Percentiles rank a stretch among this genome's conserved stretches.
These are phyloP conservation scores for Calendula officinalis DNA, from an alignment of 129 eudicot species.

Conservation along the genomic window DNA sequence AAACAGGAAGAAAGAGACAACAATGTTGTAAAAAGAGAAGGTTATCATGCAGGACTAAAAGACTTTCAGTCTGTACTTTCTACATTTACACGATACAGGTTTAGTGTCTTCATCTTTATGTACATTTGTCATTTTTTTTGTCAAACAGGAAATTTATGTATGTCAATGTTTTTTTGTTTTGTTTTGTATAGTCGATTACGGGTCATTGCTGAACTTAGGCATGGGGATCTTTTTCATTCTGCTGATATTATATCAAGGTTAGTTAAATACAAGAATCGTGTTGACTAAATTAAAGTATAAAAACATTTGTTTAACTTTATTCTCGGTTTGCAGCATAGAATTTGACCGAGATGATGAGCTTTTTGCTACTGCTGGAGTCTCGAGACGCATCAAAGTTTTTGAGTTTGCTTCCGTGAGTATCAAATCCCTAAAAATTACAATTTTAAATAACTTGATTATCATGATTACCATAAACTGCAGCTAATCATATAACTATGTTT, in stretches of 20 bases:
- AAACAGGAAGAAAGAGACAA: conserved; percentile 46
- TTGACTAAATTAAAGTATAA: not conserved
- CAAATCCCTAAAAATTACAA: not conserved
- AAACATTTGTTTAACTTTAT: not conserved
- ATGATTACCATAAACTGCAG: not conserved
- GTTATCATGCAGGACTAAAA: conserved; percentile 62
- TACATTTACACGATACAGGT: conserved; percentile 89
- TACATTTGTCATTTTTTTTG: not conserved
- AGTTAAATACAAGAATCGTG: conserved; percentile 20
- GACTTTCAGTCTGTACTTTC: conserved; percentile 87
- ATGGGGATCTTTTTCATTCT: conserved; percentile 88
- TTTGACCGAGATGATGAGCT: conserved; percentile 92
- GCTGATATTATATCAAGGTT: conserved; percentile 95
- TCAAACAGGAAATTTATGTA: not conserved
- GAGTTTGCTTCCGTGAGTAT: conserved; percentile 84
- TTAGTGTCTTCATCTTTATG: conserved; percentile 7
- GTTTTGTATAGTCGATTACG: conserved; percentile 59
- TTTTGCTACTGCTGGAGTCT: conserved; percentile 98
- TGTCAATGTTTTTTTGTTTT: conserved; percentile 22
- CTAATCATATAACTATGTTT: not conserved
- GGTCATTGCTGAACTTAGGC: conserved; percentile 82
- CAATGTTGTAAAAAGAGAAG: conserved; percentile 39
- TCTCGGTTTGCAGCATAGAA: conserved; percentile 66
- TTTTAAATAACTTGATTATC: no score
- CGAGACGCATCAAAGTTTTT: conserved; percentile 78